Percentiles rank a stretch among this genome's conserved stretches.
Evolutionary conservation across 768 basidiomycete species (phyloP).

Genomic region (Russula earlei): DNA sequence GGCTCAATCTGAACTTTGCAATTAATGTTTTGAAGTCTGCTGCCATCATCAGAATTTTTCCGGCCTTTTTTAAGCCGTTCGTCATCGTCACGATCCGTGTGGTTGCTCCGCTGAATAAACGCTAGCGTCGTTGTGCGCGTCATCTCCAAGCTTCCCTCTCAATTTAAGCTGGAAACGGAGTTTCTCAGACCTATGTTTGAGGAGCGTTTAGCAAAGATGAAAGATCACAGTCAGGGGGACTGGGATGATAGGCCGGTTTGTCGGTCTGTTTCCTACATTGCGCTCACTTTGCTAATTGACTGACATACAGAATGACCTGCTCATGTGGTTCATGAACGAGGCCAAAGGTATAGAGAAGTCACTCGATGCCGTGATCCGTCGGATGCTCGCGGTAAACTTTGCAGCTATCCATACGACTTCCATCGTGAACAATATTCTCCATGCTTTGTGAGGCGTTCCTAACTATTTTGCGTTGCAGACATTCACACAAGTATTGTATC

Average conservation of each 20-base stretch:
- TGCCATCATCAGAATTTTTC: conserved; percentile 27
- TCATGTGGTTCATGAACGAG: conserved; percentile 37
- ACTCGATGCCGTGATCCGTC: conserved; percentile 25
- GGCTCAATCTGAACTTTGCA: conserved; percentile 28
- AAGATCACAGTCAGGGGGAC: conserved; percentile 16
- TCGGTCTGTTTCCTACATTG: not conserved
- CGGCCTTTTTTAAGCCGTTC: conserved; percentile 29
- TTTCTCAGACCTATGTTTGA: conserved; percentile 9
- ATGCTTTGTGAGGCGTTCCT: not conserved
- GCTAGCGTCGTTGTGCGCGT: conserved; percentile 13
- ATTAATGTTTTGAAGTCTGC: conserved; percentile 25
- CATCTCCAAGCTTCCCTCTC: conserved; percentile 15
- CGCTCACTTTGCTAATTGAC: not conserved
- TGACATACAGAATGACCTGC: conserved; percentile 32
- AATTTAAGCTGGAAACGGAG: conserved; percentile 4
- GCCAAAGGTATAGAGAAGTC: conserved; percentile 28
- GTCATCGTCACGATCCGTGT: not conserved
- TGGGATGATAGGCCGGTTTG: conserved; percentile 24
- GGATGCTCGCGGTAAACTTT: conserved; percentile 28
- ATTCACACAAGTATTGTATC: conserved; percentile 24
- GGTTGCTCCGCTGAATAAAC: not conserved
- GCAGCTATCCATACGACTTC: conserved; percentile 30
- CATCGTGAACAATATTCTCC: conserved; percentile 18
- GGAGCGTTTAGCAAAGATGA: conserved; percentile 21
- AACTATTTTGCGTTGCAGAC: conserved; percentile 8